Conservation (phyloP, 2,329 filamentous ascomycete genomes). For the Pyricularia sp. region DNA sequence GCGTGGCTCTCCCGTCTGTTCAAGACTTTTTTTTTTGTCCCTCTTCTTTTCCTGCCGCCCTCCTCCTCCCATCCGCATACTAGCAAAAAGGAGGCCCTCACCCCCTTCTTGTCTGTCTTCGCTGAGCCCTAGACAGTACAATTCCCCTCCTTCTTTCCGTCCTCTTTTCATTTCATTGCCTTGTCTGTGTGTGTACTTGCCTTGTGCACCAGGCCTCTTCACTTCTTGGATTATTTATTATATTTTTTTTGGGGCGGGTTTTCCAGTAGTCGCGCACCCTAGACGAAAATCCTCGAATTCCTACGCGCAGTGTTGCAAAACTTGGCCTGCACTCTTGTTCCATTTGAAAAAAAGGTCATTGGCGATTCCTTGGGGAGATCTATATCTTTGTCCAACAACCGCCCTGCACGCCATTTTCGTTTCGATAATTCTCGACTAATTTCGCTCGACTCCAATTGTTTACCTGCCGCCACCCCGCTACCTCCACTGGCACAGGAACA, state of each 20-base stretch:
- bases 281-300: constrained; percentile 26
- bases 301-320: constrained; percentile 25
- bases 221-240: constrained; percentile 1
- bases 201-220: constrained; percentile 2
- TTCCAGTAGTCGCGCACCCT: constrained; percentile 14
- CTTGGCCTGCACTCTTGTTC: constrained; percentile 14
- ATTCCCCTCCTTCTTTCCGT: background rate
- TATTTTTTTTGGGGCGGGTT: background rate
- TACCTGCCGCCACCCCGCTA: constrained; percentile 12
- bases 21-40: constrained; percentile 26
- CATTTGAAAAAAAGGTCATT: constrained; percentile 19
- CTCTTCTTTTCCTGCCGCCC: constrained; percentile 19
- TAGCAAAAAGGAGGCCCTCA: constrained; percentile 7
- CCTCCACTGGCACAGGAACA: background rate
- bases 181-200: background rate
- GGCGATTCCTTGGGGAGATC: constrained; percentile 17
- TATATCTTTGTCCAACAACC: constrained; percentile 7
- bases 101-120: constrained; percentile 2
- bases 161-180: background rate
- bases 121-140: constrained; percentile 1
- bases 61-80: constrained; percentile 12
- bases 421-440: constrained; percentile 31
- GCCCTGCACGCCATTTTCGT: constrained; percentile 20
- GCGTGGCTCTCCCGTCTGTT: constrained; percentile 26
- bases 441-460: constrained; percentile 26